phyloP scores from a whole-genome alignment of 2,329 filamentous ascomycete genomes.

The Mycosphaerelloides madeirae region DNA sequence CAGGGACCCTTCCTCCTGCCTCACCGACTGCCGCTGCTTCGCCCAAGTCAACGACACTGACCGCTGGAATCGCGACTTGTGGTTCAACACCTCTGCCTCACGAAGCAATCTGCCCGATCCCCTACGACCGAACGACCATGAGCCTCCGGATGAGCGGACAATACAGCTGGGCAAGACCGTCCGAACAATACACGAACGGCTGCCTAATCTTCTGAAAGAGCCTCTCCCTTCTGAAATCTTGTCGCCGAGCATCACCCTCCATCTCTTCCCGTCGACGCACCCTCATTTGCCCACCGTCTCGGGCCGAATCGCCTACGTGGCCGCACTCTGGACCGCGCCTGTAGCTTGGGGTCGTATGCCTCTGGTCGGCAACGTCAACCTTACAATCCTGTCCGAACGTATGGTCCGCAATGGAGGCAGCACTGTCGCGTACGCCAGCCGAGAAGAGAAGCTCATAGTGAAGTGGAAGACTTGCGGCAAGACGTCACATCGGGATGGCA shows the following conservation, averaged over 20 bases:
- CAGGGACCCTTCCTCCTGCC: slow-evolving; percentile 20
- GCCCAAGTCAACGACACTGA: slow-evolving; percentile 29
- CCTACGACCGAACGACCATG: slow-evolving; percentile 25
- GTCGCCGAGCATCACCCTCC: slow-evolving; percentile 57
- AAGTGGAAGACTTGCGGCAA: slow-evolving; percentile 73
- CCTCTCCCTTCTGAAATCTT: slow-evolving; percentile 59
- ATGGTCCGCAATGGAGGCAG: slow-evolving; percentile 60
- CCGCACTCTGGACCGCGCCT: slow-evolving; percentile 91
- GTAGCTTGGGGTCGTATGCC: slow-evolving; percentile 94
- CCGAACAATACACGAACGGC: slow-evolving; percentile 56
- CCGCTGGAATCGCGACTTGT: slow-evolving; percentile 33
- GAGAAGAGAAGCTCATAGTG: slow-evolving; percentile 79
- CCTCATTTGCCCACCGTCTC: slow-evolving; percentile 88
- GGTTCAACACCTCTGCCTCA: slow-evolving; percentile 41
- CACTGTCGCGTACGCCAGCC: slow-evolving; percentile 33
- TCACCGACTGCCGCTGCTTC: slow-evolving; percentile 27
- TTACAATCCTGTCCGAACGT: slow-evolving; percentile 84
- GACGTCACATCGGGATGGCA: slow-evolving; percentile 41
- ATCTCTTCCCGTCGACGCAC: slow-evolving; percentile 68
- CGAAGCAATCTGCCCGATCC: slow-evolving; percentile 14
- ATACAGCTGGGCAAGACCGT: slow-evolving; percentile 60
- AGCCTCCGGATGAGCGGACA: slow-evolving; percentile 55
- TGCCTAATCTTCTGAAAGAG: slow-evolving; percentile 57
- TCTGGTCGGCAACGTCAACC: slow-evolving; percentile 80
- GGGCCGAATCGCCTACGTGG: slow-evolving; percentile 83